These are phyloP conservation scores for Dactylis glomerata DNA, from an alignment of 176 grass and related monocot species.

Conservation along the genomic window DNA sequence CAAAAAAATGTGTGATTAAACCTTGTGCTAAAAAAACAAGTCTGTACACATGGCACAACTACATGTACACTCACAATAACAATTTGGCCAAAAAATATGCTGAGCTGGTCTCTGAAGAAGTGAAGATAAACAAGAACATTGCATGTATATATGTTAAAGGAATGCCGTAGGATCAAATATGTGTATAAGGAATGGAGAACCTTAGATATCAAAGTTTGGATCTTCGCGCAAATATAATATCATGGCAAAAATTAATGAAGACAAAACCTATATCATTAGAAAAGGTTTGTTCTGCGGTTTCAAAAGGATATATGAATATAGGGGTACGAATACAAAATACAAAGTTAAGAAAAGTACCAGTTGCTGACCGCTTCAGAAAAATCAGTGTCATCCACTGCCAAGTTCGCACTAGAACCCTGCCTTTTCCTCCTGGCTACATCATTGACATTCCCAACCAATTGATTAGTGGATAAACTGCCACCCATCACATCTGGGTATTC, in stretches of 20 bases:
- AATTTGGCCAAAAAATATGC: background rate
- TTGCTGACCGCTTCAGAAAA: slow-evolving; percentile 39
- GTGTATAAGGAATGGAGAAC: background rate
- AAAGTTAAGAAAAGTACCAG: slow-evolving; percentile 50
- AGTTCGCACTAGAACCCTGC: slow-evolving; percentile 41
- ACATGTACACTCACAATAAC: background rate
- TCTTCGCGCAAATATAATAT: background rate
- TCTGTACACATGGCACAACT: background rate
- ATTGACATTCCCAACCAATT: slow-evolving; percentile 38
- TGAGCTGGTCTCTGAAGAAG: background rate
- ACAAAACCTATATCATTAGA: background rate
- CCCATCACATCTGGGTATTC: slow-evolving; percentile 49
- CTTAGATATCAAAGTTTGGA: slow-evolving; percentile 3
- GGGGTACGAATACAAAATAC: background rate
- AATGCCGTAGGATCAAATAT: background rate
- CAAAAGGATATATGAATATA: slow-evolving; percentile 1
- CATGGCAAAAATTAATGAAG: background rate
- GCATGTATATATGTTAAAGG: background rate
- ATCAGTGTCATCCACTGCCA: slow-evolving; percentile 36
- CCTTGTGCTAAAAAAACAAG: background rate
- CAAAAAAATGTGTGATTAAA: slow-evolving; percentile 1
- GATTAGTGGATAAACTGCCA: slow-evolving; percentile 31
- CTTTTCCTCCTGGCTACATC: slow-evolving; percentile 47
- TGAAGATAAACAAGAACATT: background rate
- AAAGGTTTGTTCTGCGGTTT: background rate